Evolutionary conservation across 2,329 filamentous ascomycete species (phyloP), one percentile per base, ranked within the genome.

Genomic region (Didymella sp.): DNA sequence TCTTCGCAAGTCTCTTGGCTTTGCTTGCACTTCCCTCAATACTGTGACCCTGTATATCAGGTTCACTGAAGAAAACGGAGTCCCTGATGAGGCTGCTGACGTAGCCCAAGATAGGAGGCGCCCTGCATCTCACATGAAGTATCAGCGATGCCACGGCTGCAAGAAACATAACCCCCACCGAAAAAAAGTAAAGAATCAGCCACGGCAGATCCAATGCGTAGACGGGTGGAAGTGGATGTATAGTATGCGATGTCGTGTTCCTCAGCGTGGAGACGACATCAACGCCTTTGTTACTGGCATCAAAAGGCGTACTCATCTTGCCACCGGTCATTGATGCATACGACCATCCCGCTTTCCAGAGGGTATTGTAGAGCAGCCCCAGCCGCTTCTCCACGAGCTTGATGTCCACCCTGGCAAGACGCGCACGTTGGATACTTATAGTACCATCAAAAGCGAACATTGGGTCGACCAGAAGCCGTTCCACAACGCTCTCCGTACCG

Each of bases 1-100:
- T 44, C 2, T 40, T 44, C 4, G 25, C 33, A 13, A 56, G 33
- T 46, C 57, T 55, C 1, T 27, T 41, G 30, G 38, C 47, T 22
- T 60, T 60, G 12, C 28, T 52, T 11, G 51, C 12, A 11, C 53
- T 49, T 27, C 44, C 30, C 35, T 60, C 47, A 3, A 33, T 50
- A 28, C 58, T 63, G 6, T 56, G 51, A 0, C 33, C 22, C 11
- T 61, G 43, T 6, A 50, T 19, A 2, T 33, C 40, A 9, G 19
- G 22, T n/a, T 54, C 47, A 19, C 53, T 8, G 40, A 62, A 63
- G 42, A 58, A 63, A 2, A 37, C 37, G 4, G 59, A 60, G 22
- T 59, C 56, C 46, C 53, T 54, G 13, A 58, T 50, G 12, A 60
- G 42, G 30, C 53, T 64, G 25, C 56, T 60, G 11, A 54, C 54